phyloP scores from a whole-genome alignment of 2,329 filamentous ascomycete species.

The Parascedosporium putredinis region DNA sequence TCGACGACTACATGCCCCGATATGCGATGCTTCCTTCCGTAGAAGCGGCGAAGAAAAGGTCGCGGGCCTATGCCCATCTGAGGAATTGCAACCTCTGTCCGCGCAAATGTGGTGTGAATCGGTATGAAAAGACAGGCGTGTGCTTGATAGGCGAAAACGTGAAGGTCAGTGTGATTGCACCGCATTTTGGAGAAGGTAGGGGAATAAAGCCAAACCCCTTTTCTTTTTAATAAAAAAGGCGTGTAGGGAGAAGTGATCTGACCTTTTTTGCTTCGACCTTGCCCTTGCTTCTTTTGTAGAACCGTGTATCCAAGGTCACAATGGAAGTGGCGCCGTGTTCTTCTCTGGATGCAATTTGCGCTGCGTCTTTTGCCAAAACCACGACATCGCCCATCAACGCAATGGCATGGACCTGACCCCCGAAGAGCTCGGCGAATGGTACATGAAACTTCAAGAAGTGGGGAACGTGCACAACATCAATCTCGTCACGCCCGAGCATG shows the following conservation, averaged over 20 bases:
- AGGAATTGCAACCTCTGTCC: conserved; percentile 75
- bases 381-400: conserved; percentile 73
- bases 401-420: conserved; percentile 72
- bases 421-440: conserved; percentile 73
- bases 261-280: background rate
- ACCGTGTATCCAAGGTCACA: conserved; percentile 71
- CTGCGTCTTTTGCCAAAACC: conserved; percentile 72
- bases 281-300: background rate
- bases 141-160: conserved; percentile 68
- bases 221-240: too few relatives aligned
- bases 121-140: conserved; percentile 67
- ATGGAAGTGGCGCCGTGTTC: conserved; percentile 72
- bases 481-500: conserved; percentile 75
- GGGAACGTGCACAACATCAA: conserved; percentile 88
- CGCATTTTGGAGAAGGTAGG: conserved; percentile 69
- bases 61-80: conserved; percentile 63
- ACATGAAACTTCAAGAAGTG: conserved; percentile 67
- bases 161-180: conserved; percentile 76
- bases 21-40: conserved; percentile 58
- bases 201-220: too few relatives aligned
- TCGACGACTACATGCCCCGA: conserved; percentile 63
- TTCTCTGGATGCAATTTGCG: conserved; percentile 66
- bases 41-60: conserved; percentile 64
- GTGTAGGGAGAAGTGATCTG: background rate
- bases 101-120: conserved; percentile 65